Evolutionary conservation across 352 stramenopile species (phyloP), one percentile per base, ranked within the genome.

Genomic region (Albugo candida): DNA sequence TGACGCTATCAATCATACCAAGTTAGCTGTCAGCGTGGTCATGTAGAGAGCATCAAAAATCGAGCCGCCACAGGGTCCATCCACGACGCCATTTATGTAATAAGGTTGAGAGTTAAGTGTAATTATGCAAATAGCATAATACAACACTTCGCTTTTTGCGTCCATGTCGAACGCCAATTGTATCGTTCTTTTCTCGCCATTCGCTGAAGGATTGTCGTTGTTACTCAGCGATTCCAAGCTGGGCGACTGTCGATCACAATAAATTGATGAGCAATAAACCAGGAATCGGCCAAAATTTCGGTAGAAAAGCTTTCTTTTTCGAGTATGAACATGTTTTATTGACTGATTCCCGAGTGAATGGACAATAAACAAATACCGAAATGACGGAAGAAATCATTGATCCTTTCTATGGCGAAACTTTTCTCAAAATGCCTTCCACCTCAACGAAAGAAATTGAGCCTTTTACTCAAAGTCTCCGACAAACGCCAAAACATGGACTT

Each of bases 401-500:
- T 62, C 94, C 94, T 11, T 59, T 97, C 46, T 97, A 97, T 64
- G 86, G 84, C 34, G 79, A 95, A 42, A 66, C 77, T 13, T 97
- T 98, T 48, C 81, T 98, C 53, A 82, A 82, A 20, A 84, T 97
- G 59, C 89, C 93, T 6, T 70, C 95, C 49, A 97, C 93, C 45
- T 67, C 92, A 53, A 72, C 62, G 52, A 48, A 75, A 37, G 92
- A 97, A 61, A 60, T 97, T 12, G 43, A 65, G 45, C 78, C 81
- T 2, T 99, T 98, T 52, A 71, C 97, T 27, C 66, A 95, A 34
- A 95, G 78, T 56, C 82, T 98, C 67, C 65, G 60, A 13, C 72
- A 59, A 21, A 93, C 88, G 46, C 83, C 93, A 11, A 99, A 99
- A 74, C 92, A 91, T 56, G 95, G 95, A 0, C 64, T 98, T 41